Base-by-base conservation (phyloP, 176 grass and related monocot genomes). In the Ensete glaucum region DNA sequence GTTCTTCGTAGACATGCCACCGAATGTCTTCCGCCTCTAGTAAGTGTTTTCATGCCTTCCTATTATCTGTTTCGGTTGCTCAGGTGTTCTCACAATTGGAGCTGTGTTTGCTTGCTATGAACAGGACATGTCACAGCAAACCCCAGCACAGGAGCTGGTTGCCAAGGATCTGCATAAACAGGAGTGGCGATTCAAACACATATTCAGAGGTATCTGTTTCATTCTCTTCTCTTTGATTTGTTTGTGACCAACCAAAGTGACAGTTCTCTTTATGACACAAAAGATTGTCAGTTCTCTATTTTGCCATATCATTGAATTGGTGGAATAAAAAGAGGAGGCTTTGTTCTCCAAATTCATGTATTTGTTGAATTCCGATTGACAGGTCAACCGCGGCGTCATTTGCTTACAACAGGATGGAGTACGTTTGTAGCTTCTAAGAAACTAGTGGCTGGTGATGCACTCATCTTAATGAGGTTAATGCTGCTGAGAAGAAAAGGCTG, bases 101-200 rank as follows among this genome's bases (percentile, higher is more conserved):
- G 9, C 57, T 17, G 23, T 59, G 57, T 73, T 53, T 76, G 17
- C 9, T 34, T 69, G 53, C 34, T 67, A 29, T 72, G 19, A 78
- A 49, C 70, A 96, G 91, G 91, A 96, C 68, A 96, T 96, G 88
- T 84, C 85, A 77, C 88, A 88, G 78, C 85, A 86, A 72, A 89
- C 88, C 20, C 91, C 91, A 3, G 88, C 85, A 82, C 91, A 96
- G 80, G 91, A 96, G 63, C 79, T 96, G 20, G 76, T 85, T 67
- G 91, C 88, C 9, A 86, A 84, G 68, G 91, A 91, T 82, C 89
- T 96, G 57, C 91, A 96, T 81, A 69, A 73, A 70, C 88, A 70
- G 72, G 88, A 96, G 78, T 96, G 91, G 91, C 84, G 87, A 86
- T 96, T 96, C 79, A 89, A 89, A 76, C 91, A 96, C 75, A 96